Percentiles rank a stretch among this genome's conserved stretches.
phyloP scores from a whole-genome alignment of 352 stramenopile species.

The Phytophthora tentaculata region DNA sequence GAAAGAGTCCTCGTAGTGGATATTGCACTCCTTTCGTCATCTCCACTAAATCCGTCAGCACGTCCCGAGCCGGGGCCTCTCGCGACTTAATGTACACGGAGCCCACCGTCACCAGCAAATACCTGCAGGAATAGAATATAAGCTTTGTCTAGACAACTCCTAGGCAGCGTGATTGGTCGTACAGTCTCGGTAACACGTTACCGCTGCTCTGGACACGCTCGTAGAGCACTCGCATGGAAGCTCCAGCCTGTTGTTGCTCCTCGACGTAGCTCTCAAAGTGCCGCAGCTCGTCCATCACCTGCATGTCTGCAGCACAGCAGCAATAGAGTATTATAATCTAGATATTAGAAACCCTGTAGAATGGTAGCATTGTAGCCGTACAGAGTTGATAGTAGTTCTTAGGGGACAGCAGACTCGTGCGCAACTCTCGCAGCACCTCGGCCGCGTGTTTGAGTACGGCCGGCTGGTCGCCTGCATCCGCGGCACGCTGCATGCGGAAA shows the following conservation, averaged over 20 bases:
- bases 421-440: constrained; percentile 86
- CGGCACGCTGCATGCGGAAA: constrained; percentile 88
- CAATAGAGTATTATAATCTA: constrained; percentile 5
- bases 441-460: constrained; percentile 82
- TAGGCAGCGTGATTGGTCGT: constrained; percentile 5
- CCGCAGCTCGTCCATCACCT: constrained; percentile 93
- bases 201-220: constrained; percentile 95
- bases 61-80: constrained; percentile 78
- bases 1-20: constrained; percentile 97
- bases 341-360: too few relatives aligned
- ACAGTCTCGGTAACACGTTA: constrained; percentile 95
- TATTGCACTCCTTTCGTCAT: constrained; percentile 99
- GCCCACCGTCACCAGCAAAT: constrained; percentile 98
- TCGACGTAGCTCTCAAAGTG: constrained; percentile 96
- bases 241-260: constrained; percentile 75
- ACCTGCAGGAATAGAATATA: constrained; percentile 32
- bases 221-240: constrained; percentile 94
- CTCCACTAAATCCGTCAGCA: constrained; percentile 98
- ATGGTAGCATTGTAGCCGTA: constrained; percentile 51
- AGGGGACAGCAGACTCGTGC: constrained; percentile 92
- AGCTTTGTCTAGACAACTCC: background rate
- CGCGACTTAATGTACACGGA: constrained; percentile 94
- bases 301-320: constrained; percentile 58
- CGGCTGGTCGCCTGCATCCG: constrained; percentile 74
- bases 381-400: constrained; percentile 99